phyloP scores from a whole-genome alignment of 169 alveolate species.

The Plasmodium cynomolgi region DNA sequence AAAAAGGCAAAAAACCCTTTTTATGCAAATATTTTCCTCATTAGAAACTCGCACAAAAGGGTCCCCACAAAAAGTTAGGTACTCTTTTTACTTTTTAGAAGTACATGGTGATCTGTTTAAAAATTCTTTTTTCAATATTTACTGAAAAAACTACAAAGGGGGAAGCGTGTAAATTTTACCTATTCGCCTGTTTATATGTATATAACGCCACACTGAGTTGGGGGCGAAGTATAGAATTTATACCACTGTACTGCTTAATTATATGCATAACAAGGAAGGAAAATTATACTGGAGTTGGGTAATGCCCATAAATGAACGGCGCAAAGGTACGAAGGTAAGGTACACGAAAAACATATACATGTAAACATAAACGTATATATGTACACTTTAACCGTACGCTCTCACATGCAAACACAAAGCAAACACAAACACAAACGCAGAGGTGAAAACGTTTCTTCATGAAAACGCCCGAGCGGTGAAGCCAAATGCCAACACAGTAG shows the following conservation, averaged over 20 bases:
- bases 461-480: neutral
- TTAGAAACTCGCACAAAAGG: neutral
- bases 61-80: neutral
- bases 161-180: neutral
- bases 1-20: neutral
- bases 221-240: neutral
- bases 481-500: neutral
- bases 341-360: neutral
- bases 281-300: neutral
- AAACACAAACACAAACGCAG: neutral
- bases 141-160: neutral
- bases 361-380: neutral
- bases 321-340: neutral
- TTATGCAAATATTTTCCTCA: neutral
- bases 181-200: neutral
- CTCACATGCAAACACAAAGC: neutral
- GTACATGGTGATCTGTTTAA: neutral
- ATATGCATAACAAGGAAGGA: neutral
- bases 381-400: neutral
- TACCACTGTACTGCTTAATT: neutral
- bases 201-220: neutral
- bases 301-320: neutral
- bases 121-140: neutral
- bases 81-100: neutral
- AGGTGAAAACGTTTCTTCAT: neutral